Base-by-base conservation (phyloP, 495 filamentous ascomycete genomes). In the Aspergillus egyptiacus region DNA sequence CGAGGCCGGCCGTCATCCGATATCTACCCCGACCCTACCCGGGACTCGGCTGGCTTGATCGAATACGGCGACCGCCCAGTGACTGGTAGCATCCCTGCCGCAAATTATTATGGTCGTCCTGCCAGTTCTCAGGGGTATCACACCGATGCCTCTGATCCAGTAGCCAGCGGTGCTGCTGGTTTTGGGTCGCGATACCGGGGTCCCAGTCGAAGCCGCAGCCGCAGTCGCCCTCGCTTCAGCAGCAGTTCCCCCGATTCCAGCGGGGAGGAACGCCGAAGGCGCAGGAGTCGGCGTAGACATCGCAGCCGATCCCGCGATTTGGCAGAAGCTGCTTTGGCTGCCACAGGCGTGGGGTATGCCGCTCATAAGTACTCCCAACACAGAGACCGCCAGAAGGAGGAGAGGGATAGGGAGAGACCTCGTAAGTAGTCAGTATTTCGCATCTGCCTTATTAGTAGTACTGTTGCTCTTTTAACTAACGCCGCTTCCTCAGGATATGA, bases 31-130 rank as follows among this genome's bases (percentile, higher is more conserved):
- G 77, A 82, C 60, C 76, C 75, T 52, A 65, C 70, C 28, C 72
- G 74, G 53, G 74, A 79, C 64, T 80, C 67, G 32, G 70, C 78
- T 69, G 84, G 81, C 50, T 74, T 93, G 69, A 87, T 94, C 69
- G 86, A 90, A 64, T 91, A 91, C 69, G 88, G 86, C 52, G 75
- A 78, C 35, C 75, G 79, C 37, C 82, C 82, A 40, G 75, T 86
- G 28, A 68, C 76, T 59, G 73, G 73, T 33, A 73, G 69, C 41
- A 72, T 72, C 24, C 72, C 73, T 10, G 59, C 63, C 38, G 70
- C 68, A 36, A 71, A 77, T 52, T 75, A 76, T 54, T 74, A 79
- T 51, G 71, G 75, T 24, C 71, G 71, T 10, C 70, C 73, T 10
- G 34, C 54, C 23, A 67, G 66, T 42, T 65, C 65, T 13, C 64